These are phyloP conservation scores for Tylopilus plumbeoviolaceoides DNA, from an alignment of 768 basidiomycete genomes.

Conservation along the genomic window DNA sequence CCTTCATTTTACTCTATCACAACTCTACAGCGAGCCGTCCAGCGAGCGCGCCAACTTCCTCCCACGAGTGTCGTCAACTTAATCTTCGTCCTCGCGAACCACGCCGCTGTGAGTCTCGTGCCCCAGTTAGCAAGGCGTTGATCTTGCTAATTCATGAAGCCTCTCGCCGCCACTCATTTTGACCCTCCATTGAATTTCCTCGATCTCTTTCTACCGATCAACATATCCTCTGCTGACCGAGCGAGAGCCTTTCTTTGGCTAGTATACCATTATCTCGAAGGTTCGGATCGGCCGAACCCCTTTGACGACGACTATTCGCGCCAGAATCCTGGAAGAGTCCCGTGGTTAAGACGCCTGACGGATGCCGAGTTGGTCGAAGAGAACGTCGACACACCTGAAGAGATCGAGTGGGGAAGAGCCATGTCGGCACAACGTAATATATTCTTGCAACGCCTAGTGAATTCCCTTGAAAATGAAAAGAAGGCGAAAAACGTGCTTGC, in stretches of 20 bases:
- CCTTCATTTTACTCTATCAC: neutral
- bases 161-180: constrained; percentile 65
- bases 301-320: constrained; percentile 67
- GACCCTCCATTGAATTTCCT: constrained; percentile 71
- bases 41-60: constrained; percentile 62
- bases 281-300: constrained; percentile 59
- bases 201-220: constrained; percentile 80
- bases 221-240: constrained; percentile 66
- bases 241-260: constrained; percentile 82
- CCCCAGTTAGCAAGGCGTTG: constrained; percentile 4
- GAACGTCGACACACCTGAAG: constrained; percentile 76
- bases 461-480: constrained; percentile 49
- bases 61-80: constrained; percentile 86
- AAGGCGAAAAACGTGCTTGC: constrained; percentile 37
- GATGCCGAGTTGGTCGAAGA: constrained; percentile 54
- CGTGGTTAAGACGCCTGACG: constrained; percentile 52
- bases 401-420: constrained; percentile 69
- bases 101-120: constrained; percentile 57
- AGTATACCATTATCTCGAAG: constrained; percentile 77
- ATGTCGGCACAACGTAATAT: constrained; percentile 71
- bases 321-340: constrained; percentile 57
- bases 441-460: constrained; percentile 68
- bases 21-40: constrained; percentile 1
- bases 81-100: constrained; percentile 77
- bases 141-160: constrained; percentile 34